Percentiles rank a stretch among this genome's conserved stretches.
These are phyloP conservation scores for Lachnellula occidentalis DNA, from an alignment of 2,329 filamentous ascomycete genomes.

Conservation along the genomic window DNA sequence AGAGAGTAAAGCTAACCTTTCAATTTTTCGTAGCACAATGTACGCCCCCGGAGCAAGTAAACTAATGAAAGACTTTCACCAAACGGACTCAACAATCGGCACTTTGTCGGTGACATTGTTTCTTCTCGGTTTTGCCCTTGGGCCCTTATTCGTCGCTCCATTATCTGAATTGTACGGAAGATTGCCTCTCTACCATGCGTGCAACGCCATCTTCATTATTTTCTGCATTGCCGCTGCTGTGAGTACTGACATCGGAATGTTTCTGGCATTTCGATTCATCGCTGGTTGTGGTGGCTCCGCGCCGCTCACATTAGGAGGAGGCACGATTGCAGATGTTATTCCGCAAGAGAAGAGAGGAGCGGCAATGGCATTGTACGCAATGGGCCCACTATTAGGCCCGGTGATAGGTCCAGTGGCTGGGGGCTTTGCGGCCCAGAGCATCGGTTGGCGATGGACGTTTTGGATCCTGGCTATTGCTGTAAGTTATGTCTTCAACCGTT, in stretches of 20 bases:
- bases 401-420: slow-evolving; percentile 41
- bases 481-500: not conserved
- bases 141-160: slow-evolving; percentile 34
- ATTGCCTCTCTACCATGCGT: slow-evolving; percentile 43
- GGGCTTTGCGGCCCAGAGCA: slow-evolving; percentile 40
- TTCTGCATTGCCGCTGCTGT: slow-evolving; percentile 37
- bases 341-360: slow-evolving; percentile 46
- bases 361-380: slow-evolving; percentile 47
- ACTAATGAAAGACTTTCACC: not conserved
- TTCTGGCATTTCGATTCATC: slow-evolving; percentile 55
- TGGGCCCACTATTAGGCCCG: slow-evolving; percentile 36
- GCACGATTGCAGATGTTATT: slow-evolving; percentile 45
- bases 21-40: not conserved
- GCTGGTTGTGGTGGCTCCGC: slow-evolving; percentile 53
- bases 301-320: slow-evolving; percentile 44
- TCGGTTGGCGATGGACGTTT: slow-evolving; percentile 48
- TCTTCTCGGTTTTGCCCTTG: slow-evolving; percentile 8
- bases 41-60: not conserved
- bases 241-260: slow-evolving; percentile 38
- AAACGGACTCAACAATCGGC: not conserved
- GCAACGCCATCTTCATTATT: slow-evolving; percentile 47
- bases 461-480: slow-evolving; percentile 39
- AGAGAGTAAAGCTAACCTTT: too few relatives aligned
- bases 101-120: not conserved
- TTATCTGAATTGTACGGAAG: slow-evolving; percentile 55